These are phyloP conservation scores for Cardiospermum halicacabum DNA, from an alignment of 345 rosid species.

Conservation along the genomic window DNA sequence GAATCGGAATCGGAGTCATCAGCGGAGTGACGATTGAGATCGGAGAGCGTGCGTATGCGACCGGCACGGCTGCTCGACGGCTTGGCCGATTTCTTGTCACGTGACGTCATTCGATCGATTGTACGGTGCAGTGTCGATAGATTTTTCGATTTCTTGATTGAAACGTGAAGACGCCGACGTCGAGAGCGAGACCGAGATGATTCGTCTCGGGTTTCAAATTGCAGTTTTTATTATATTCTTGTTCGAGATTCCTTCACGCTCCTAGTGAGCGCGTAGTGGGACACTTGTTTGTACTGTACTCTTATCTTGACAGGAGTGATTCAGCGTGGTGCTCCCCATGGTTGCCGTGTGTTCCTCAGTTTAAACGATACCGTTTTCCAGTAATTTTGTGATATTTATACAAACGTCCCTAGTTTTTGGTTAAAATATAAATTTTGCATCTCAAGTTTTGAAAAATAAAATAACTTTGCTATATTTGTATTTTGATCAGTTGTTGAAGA, in stretches of 20 bases:
- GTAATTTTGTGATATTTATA: neutral
- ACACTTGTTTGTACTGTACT: neutral
- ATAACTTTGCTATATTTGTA: too few species aligned
- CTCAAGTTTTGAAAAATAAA: too few species aligned
- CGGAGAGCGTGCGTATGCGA: constrained; percentile 79
- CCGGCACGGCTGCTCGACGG: constrained; percentile 54
- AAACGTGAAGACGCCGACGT: neutral
- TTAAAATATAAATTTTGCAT: too few species aligned
- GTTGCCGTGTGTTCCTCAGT: neutral
- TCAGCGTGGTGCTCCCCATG: neutral
- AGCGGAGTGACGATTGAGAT: constrained; percentile 66
- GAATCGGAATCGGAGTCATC: constrained; percentile 83
- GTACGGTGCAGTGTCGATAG: neutral
- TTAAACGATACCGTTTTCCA: neutral
- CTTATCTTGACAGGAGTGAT: neutral
- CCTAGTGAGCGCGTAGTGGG: neutral
- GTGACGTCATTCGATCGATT: constrained; percentile 47
- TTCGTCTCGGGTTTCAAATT: neutral
- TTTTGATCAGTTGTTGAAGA: too few species aligned
- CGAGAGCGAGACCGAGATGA: neutral
- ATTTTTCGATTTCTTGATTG: neutral
- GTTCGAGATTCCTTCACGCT: neutral
- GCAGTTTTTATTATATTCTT: neutral
- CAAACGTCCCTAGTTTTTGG: neutral
- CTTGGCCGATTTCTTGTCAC: constrained; percentile 75